Conservation (phyloP, 306 rosid species). For the Comarum palustre region DNA sequence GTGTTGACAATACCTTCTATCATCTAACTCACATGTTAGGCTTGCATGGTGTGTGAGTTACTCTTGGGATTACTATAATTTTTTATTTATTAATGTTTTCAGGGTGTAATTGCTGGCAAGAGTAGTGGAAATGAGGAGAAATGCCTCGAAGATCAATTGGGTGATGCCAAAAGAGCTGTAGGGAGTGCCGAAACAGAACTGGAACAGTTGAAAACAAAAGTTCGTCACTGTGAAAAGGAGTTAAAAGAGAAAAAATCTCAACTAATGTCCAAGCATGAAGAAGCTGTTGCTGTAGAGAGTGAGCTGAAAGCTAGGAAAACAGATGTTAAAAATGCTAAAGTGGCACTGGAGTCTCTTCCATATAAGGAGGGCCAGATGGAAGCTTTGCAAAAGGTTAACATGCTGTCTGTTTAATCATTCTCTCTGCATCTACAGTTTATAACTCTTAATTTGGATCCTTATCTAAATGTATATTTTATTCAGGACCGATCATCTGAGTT, state of each 20-base stretch:
- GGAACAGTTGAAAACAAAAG: slow-evolving; percentile 76
- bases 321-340: slow-evolving; percentile 61
- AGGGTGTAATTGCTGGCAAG: slow-evolving; percentile 93
- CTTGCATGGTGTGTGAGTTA: slow-evolving; percentile 11
- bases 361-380: slow-evolving; percentile 84
- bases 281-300: slow-evolving; percentile 75
- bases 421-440: slow-evolving; percentile 18
- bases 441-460: slow-evolving; percentile 17
- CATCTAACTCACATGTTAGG: slow-evolving; percentile 16
- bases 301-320: slow-evolving; percentile 57
- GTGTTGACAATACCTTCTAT: slow-evolving; percentile 7
- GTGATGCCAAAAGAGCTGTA: slow-evolving; percentile 87
- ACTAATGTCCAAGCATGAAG: slow-evolving; percentile 74
- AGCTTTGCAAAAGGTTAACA: slow-evolving; percentile 67
- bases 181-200: slow-evolving; percentile 87
- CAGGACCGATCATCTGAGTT: slow-evolving; percentile 74
- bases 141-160: slow-evolving; percentile 83
- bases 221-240: slow-evolving; percentile 77
- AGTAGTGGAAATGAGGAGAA: slow-evolving; percentile 89
- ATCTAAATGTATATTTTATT: slow-evolving; percentile 18
- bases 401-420: slow-evolving; percentile 27
- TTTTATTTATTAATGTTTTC: slow-evolving; percentile 8
- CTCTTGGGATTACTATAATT: slow-evolving; percentile 7
- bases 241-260: slow-evolving; percentile 68
- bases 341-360: slow-evolving; percentile 61